Evolutionary conservation across 2,329 filamentous ascomycete species (phyloP).

Genomic region (Claviceps cyperi): DNA sequence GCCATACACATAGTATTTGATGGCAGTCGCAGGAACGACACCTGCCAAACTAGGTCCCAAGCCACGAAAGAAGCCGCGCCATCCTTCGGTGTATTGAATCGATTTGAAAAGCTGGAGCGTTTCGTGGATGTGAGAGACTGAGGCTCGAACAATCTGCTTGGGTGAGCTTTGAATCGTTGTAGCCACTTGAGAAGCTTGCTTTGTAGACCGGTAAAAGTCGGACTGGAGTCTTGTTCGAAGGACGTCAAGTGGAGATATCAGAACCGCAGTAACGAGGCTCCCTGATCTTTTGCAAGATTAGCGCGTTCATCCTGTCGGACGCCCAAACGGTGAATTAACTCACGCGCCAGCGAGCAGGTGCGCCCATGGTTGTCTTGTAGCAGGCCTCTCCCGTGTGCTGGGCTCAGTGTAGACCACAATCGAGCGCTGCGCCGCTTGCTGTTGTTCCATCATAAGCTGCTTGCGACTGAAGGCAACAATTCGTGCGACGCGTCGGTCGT

Average conservation of each 20-base stretch:
- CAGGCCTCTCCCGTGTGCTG: too few species aligned
- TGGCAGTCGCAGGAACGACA: constrained; percentile 54
- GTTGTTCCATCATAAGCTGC: too few species aligned
- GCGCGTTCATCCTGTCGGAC: too few species aligned
- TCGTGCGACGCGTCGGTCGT: too few species aligned
- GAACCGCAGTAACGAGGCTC: constrained; percentile 68
- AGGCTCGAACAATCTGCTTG: too few species aligned
- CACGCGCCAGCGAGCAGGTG: constrained; percentile 79
- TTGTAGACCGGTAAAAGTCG: constrained; percentile 58
- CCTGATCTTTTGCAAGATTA: constrained; percentile 39
- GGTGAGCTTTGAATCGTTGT: too few species aligned
- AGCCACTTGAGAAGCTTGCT: too few species aligned
- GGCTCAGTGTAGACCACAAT: too few species aligned
- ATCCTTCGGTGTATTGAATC: constrained; percentile 57
- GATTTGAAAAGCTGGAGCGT: constrained; percentile 66
- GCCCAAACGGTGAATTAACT: constrained; percentile 12
- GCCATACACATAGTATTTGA: constrained; percentile 59
- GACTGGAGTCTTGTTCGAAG: constrained; percentile 77
- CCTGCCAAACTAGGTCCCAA: constrained; percentile 55
- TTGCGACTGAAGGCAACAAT: too few species aligned
- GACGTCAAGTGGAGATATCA: constrained; percentile 76
- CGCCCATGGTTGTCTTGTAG: constrained; percentile 45
- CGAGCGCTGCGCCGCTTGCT: too few species aligned
- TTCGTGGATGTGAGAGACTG: constrained; percentile 50
- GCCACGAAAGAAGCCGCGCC: constrained; percentile 56